Percentiles rank a stretch among this genome's conserved stretches.
Conservation (phyloP, 2,329 filamentous ascomycete species). For the Hymenoscyphus infarciens region DNA sequence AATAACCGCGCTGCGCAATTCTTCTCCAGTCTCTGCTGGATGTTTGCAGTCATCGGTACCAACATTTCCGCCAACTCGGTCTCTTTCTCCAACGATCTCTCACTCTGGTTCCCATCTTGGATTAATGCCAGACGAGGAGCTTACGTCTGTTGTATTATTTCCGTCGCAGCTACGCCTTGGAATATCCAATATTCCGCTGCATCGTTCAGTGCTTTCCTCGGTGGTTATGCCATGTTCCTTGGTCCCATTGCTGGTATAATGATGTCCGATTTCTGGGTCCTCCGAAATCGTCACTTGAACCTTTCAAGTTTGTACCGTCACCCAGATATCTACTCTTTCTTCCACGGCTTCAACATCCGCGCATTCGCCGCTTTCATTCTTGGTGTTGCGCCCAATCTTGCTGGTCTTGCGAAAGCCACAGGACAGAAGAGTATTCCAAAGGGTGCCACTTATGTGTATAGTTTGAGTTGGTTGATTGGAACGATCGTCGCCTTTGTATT, state of each 20-base stretch:
- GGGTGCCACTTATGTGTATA: conserved; percentile 26
- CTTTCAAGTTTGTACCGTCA: conserved; percentile 34
- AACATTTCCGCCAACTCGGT: conserved; percentile 42
- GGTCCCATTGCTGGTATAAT: conserved; percentile 39
- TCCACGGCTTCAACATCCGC: conserved; percentile 23
- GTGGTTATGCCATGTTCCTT: conserved; percentile 36
- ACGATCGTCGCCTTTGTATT: conserved; percentile 22
- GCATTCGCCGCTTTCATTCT: conserved; percentile 23
- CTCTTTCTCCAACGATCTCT: conserved; percentile 38
- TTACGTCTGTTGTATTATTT: conserved; percentile 41
- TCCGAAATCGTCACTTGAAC: conserved; percentile 34
- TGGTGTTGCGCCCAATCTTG: conserved; percentile 24
- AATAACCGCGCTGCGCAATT: conserved; percentile 33
- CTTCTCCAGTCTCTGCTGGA: conserved; percentile 31
- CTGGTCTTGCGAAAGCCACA: conserved; percentile 25
- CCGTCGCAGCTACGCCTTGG: conserved; percentile 45
- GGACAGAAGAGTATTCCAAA: conserved; percentile 21
- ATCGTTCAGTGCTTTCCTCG: conserved; percentile 33
- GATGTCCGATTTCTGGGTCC: conserved; percentile 35
- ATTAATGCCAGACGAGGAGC: conserved; percentile 47
- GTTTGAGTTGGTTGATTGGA: conserved; percentile 27
- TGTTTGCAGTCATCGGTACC: conserved; percentile 34
- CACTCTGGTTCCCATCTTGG: conserved; percentile 46
- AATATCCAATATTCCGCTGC: conserved; percentile 40
- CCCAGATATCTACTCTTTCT: conserved; percentile 26